Conservation (phyloP, 2,329 filamentous ascomycete genomes). For the Colletotrichum musicola region DNA sequence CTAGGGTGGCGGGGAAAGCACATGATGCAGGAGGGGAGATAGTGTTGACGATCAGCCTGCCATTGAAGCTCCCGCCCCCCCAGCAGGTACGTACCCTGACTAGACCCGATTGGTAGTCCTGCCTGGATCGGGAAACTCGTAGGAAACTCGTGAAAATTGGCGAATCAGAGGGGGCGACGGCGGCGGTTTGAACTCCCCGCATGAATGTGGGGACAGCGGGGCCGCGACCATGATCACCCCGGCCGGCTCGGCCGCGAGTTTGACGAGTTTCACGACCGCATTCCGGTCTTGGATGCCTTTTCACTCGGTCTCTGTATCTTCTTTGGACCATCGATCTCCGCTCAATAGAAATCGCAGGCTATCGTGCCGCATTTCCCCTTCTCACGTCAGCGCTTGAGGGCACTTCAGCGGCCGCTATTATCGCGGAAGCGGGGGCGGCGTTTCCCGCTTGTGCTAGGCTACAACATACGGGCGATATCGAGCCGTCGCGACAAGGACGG, state of each 20-base stretch:
- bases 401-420: too few species aligned
- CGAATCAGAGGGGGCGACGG: conserved; percentile 27
- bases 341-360: too few species aligned
- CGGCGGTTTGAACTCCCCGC: conserved; percentile 11
- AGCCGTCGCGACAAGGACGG: too few species aligned
- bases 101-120: background rate
- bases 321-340: too few species aligned
- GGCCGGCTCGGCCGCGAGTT: background rate
- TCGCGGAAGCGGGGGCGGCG: too few species aligned
- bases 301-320: background rate
- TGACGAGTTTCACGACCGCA: background rate
- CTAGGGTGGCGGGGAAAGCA: conserved; percentile 1
- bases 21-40: background rate
- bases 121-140: conserved; percentile 32
- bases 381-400: too few species aligned
- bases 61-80: background rate
- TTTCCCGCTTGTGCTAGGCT: too few species aligned
- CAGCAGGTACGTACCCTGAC: background rate
- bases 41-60: background rate
- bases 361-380: too few species aligned
- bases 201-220: conserved; percentile 26
- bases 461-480: too few species aligned
- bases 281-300: background rate
- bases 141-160: background rate
- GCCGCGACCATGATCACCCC: background rate